Evolutionary conservation across 192 early-diverging fungal species (phyloP).

Genomic region (Ambispora gerdemannii): DNA sequence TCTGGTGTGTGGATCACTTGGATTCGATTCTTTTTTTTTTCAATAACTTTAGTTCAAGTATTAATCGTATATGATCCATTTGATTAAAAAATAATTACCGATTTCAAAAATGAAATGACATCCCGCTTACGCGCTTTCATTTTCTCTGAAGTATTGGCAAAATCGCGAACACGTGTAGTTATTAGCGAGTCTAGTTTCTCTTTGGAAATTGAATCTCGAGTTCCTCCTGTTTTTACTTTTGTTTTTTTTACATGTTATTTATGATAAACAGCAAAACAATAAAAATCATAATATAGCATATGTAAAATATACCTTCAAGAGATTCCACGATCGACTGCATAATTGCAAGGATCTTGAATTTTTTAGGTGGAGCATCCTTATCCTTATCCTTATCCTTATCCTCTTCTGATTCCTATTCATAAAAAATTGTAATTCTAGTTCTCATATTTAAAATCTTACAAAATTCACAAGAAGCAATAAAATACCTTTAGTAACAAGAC

Average conservation of each 20-base stretch:
- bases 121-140: slow-evolving; percentile 24
- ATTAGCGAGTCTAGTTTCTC: background rate
- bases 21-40: slow-evolving; percentile 43
- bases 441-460: too few relatives aligned
- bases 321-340: too few relatives aligned
- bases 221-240: background rate
- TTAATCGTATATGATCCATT: too few relatives aligned
- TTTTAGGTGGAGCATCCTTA: background rate
- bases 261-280: too few relatives aligned
- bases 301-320: too few relatives aligned
- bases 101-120: slow-evolving; percentile 26
- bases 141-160: background rate
- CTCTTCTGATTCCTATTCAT: too few relatives aligned
- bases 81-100: too few relatives aligned
- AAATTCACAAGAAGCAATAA: background rate
- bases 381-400: background rate
- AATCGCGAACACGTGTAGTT: slow-evolving; percentile 11
- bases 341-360: slow-evolving; percentile 20
- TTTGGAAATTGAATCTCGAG: background rate
- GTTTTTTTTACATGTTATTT: too few relatives aligned
- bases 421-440: too few relatives aligned
- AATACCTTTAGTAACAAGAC: slow-evolving; percentile 26
- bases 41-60: too few relatives aligned
- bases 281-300: too few relatives aligned
- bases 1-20: slow-evolving; percentile 37